Evolutionary conservation across 2,329 filamentous ascomycete genomes (phyloP).

Genomic region (Apiospora hydei): DNA sequence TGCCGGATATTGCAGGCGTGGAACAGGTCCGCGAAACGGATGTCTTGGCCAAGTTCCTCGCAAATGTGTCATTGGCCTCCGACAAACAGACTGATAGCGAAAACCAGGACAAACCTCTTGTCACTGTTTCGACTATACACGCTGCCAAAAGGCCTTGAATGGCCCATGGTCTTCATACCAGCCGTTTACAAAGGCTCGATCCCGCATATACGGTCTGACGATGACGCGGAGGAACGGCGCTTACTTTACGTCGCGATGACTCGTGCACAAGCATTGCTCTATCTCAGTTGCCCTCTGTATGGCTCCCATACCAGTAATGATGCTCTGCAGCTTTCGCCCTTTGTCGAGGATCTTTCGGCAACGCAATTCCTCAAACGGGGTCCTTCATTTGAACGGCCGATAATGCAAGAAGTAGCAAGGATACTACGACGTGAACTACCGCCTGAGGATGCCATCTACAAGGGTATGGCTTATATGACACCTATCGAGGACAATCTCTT

Average conservation of each 20-base stretch:
- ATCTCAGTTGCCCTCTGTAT: slow-evolving; percentile 80
- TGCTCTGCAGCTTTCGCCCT: slow-evolving; percentile 73
- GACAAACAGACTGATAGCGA: slow-evolving; percentile 73
- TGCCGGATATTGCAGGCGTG: slow-evolving; percentile 74
- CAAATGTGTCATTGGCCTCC: slow-evolving; percentile 86
- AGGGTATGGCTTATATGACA: slow-evolving; percentile 59
- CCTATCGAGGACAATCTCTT: slow-evolving; percentile 72
- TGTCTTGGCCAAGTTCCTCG: slow-evolving; percentile 78
- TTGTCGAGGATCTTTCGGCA: slow-evolving; percentile 61
- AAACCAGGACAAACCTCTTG: slow-evolving; percentile 63
- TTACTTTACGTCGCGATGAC: slow-evolving; percentile 98
- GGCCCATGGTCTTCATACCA: slow-evolving; percentile 94
- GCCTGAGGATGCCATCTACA: slow-evolving; percentile 59
- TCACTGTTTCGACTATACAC: slow-evolving; percentile 96
- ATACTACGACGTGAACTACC: slow-evolving; percentile 74
- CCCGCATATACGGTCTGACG: slow-evolving; percentile 85
- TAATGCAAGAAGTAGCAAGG: slow-evolving; percentile 71
- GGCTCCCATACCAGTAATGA: slow-evolving; percentile 65
- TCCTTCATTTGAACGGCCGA: slow-evolving; percentile 69
- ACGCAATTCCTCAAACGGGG: slow-evolving; percentile 60
- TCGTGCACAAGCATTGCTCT: slow-evolving; percentile 83
- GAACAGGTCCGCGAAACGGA: slow-evolving; percentile 72
- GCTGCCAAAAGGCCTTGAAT: slow-evolving; percentile 96
- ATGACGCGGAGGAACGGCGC: slow-evolving; percentile 85
- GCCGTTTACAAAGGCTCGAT: slow-evolving; percentile 90